phyloP scores from a whole-genome alignment of 208 protist species.

The Trichomonas gallinae region DNA sequence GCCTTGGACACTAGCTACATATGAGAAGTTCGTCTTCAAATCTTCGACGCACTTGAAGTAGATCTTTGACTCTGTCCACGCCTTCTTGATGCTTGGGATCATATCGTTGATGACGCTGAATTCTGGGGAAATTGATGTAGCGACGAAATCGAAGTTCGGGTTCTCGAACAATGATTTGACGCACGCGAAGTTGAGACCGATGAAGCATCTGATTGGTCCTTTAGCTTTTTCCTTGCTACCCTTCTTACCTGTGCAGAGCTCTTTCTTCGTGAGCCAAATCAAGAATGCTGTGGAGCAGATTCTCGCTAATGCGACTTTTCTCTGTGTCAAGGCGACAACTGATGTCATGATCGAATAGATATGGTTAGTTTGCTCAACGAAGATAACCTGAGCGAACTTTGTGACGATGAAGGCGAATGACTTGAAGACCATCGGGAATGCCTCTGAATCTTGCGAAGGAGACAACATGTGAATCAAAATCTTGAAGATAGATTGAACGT shows the following conservation, averaged over 20 bases:
- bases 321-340: not conserved
- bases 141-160: not conserved
- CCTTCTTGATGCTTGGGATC: not conserved
- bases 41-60: not conserved
- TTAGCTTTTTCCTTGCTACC: not conserved
- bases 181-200: not conserved
- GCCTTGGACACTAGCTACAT: not conserved
- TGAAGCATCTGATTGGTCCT: not conserved
- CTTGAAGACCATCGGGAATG: not conserved
- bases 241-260: not conserved
- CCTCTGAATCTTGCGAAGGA: not conserved
- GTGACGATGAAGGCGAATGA: not conserved
- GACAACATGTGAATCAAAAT: not conserved
- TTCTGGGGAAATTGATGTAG: not conserved
- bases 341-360: not conserved
- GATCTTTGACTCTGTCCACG: not conserved
- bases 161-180: not conserved
- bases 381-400: not conserved
- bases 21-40: not conserved
- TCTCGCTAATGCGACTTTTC: not conserved
- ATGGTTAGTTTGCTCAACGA: not conserved
- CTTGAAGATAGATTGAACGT: not conserved
- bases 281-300: not conserved
- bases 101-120: not conserved
- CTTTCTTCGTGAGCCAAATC: not conserved